A percentile compares a stretch with the other conserved stretches of the same genome.
Evolutionary conservation across 1,284 basidiomycete genomes (phyloP).

Genomic region (Rhodotorula sp.): DNA sequence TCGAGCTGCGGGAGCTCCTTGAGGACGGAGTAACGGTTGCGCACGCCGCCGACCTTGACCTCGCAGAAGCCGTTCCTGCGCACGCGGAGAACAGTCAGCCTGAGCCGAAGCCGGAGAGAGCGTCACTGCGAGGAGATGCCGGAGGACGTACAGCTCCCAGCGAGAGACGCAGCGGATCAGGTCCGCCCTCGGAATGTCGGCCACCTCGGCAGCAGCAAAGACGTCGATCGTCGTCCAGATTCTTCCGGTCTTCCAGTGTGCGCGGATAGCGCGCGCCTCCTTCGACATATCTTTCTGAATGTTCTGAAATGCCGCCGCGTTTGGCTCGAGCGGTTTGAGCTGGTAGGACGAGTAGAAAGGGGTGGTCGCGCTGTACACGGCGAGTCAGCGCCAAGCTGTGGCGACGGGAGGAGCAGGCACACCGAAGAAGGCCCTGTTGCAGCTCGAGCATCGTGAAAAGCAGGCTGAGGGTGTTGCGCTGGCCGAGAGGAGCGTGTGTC

Average conservation of each 20-base stretch:
- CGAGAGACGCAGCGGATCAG: slow-evolving; percentile 25
- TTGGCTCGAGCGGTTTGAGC: slow-evolving; percentile 48
- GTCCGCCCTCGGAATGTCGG: background rate
- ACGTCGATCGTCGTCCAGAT: slow-evolving; percentile 30
- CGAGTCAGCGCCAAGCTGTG: background rate
- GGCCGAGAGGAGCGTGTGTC: background rate
- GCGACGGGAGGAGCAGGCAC: slow-evolving; percentile 55
- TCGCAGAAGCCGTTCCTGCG: slow-evolving; percentile 48
- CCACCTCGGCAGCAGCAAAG: background rate
- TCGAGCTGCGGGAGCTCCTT: slow-evolving; percentile 53
- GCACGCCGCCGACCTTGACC: slow-evolving; percentile 56
- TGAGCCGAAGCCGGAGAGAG: background rate
- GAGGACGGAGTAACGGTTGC: slow-evolving; percentile 54
- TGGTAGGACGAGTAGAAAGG: slow-evolving; percentile 55
- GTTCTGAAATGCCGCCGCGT: slow-evolving; percentile 48
- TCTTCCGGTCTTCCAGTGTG: slow-evolving; percentile 49
- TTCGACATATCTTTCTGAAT: slow-evolving; percentile 51
- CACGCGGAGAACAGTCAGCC: background rate
- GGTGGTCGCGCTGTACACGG: slow-evolving; percentile 10
- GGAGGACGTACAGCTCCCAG: slow-evolving; percentile 27
- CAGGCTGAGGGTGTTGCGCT: slow-evolving; percentile 57
- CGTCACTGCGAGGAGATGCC: background rate
- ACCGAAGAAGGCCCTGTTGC: slow-evolving; percentile 56
- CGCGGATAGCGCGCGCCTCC: slow-evolving; percentile 53
- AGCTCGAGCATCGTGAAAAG: slow-evolving; percentile 60